Conservation (phyloP, 345 rosid species). For the Populus simonii region DNA sequence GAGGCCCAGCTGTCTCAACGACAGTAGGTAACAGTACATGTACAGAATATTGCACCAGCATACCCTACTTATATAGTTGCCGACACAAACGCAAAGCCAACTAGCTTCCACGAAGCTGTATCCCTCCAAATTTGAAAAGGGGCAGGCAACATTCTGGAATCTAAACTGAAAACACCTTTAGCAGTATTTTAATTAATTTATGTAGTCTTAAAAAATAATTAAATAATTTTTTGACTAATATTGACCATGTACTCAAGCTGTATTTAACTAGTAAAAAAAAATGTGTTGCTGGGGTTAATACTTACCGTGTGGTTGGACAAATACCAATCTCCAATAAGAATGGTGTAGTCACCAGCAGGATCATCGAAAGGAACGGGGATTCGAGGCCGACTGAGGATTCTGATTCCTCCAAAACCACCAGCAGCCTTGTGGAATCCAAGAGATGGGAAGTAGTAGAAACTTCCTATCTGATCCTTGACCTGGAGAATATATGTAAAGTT, state of each 20-base stretch:
- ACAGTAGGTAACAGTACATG: neutral
- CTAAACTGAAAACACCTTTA: too few species aligned
- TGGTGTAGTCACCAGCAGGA: conserved; percentile 73
- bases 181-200: too few species aligned
- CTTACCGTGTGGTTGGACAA: conserved; percentile 58
- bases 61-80: neutral
- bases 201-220: too few species aligned
- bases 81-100: conserved; percentile 2
- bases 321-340: conserved; percentile 90
- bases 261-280: too few species aligned
- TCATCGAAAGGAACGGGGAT: conserved; percentile 87
- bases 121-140: neutral
- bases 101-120: neutral
- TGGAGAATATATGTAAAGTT: conserved; percentile 81
- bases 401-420: conserved; percentile 81
- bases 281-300: too few species aligned
- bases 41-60: neutral
- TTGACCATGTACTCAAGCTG: too few species aligned
- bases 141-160: too few species aligned
- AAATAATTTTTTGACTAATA: too few species aligned
- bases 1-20: neutral
- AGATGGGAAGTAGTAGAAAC: conserved; percentile 92
- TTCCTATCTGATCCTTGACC: conserved; percentile 89
- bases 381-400: conserved; percentile 68
- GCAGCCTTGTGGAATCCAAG: conserved; percentile 90